Percentiles rank a stretch among this genome's conserved stretches.
Evolutionary conservation across 2,329 filamentous ascomycete genomes (phyloP).

Genomic region (Karstenula rhodostoma): DNA sequence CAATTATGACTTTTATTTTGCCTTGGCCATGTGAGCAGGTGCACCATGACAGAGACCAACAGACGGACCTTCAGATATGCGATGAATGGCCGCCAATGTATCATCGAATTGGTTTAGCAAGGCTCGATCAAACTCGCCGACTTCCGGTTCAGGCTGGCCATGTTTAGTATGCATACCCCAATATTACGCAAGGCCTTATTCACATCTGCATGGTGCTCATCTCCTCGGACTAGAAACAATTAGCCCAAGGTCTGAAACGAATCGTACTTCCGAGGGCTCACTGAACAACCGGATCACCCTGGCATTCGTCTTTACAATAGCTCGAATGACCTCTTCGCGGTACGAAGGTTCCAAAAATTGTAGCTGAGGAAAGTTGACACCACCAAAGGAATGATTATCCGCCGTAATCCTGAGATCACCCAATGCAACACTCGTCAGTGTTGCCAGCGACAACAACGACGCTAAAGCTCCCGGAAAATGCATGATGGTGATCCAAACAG

Average conservation of each 20-base stretch:
- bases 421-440: conserved; percentile 22
- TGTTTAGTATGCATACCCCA: conserved; percentile 2
- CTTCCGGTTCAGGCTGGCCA: conserved; percentile 35
- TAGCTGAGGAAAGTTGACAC: conserved; percentile 44
- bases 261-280: conserved; percentile 19
- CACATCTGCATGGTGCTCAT: conserved; percentile 42
- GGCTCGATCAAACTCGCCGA: conserved; percentile 42
- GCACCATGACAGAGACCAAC: neutral
- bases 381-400: conserved; percentile 43
- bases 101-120: conserved; percentile 47
- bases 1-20: conserved; percentile 47
- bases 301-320: conserved; percentile 39
- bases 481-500: conserved; percentile 32
- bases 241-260: conserved; percentile 12
- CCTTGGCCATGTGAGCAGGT: conserved; percentile 25
- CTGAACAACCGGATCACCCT: conserved; percentile 46
- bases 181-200: conserved; percentile 2
- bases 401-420: conserved; percentile 40
- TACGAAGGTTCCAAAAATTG: conserved; percentile 40
- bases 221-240: conserved; percentile 34
- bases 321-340: conserved; percentile 40
- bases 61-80: conserved; percentile 39
- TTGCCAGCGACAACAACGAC: conserved; percentile 26
- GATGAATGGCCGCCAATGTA: conserved; percentile 45
- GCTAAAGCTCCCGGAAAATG: conserved; percentile 29